Evolutionary conservation across 192 early-diverging fungal species (phyloP), one percentile per base, ranked within the genome.

Genomic region (Chytriomyces sp.): DNA sequence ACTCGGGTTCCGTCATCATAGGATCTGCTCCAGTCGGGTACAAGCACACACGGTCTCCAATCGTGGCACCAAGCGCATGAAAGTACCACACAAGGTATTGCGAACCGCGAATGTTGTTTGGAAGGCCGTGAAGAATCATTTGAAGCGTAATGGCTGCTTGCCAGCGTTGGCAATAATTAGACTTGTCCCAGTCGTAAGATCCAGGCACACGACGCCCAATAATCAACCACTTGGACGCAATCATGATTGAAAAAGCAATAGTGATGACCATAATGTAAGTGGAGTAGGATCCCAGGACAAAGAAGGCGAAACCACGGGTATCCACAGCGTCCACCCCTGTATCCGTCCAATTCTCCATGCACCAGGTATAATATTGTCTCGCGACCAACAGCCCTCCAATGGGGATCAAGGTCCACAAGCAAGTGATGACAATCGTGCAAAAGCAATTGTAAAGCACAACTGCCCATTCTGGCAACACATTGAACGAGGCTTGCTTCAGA

Each of bases 1-100:
- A 63, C 45, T 86, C 84, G 23, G 84, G 78, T 65, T 86, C 84
- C 26, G 84, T 86, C 80, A 86, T 83, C 84, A 84, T 84, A 16
- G 84, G 84, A 63, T 83, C 74, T 5, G 77, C 84, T 61, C 82
- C 82, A 26, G 81, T 82, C 50, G 69, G 69, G 62, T 83, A 86
- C 26, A 86, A 70, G 67, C 81, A 85, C 28, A 83, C 81, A 59
- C 70, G 24, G 13, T 76, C 67, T 18, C 84, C 84, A 70, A 86
- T 84, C 18, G 45, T 79, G 47, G 60, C 48, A 11, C 84, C 84
- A 23, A 86, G 62, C 23, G 57, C 48, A 9, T 82, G 82, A 76
- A 86, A 86, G 64, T 78, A 86, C 45, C 66, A 5, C 8, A 80
- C 75, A 53, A 83, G 70, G 80, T 83, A 86, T 4, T 60, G 69